Percentiles rank a stretch among this genome's conserved stretches.
Evolutionary conservation across 495 filamentous ascomycete species (phyloP).

Genomic region (Aspergillus bridgeri): DNA sequence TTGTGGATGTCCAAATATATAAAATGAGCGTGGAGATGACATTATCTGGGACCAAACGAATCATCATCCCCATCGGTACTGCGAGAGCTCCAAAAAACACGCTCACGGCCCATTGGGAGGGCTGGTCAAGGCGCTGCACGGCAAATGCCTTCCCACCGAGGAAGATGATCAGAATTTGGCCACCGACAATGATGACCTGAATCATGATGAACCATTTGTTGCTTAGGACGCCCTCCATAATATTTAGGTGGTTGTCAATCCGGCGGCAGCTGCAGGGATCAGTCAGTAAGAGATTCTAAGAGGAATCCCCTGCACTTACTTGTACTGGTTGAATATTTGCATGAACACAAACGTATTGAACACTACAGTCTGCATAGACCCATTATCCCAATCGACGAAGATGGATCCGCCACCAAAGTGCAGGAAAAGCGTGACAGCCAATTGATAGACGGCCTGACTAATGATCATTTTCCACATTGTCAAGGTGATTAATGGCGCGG

Average conservation of each 20-base stretch:
- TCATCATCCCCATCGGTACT: slow-evolving; percentile 66
- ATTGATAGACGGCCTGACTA: slow-evolving; percentile 78
- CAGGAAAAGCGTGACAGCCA: slow-evolving; percentile 72
- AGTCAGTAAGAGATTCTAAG: no score
- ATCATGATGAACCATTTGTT: slow-evolving; percentile 85
- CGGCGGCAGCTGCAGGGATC: slow-evolving; percentile 65
- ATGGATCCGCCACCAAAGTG: slow-evolving; percentile 69
- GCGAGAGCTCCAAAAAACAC: slow-evolving; percentile 69
- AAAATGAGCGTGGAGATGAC: slow-evolving; percentile 54
- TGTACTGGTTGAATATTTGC: slow-evolving; percentile 82
- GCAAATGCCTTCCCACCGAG: slow-evolving; percentile 71
- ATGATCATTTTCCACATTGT: slow-evolving; percentile 98
- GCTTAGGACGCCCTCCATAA: slow-evolving; percentile 77
- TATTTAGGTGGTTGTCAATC: slow-evolving; percentile 85
- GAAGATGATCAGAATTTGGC: slow-evolving; percentile 75
- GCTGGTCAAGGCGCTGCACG: slow-evolving; percentile 55
- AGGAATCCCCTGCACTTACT: no score
- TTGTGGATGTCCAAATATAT: slow-evolving; percentile 43
- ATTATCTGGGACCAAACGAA: slow-evolving; percentile 73
- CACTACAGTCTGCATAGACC: slow-evolving; percentile 60
- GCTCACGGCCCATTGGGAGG: slow-evolving; percentile 67
- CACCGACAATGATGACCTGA: slow-evolving; percentile 76
- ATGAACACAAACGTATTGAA: slow-evolving; percentile 96
- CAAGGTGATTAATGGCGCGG: slow-evolving; percentile 69
- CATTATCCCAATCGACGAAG: slow-evolving; percentile 4